Base-by-base conservation (phyloP, 2,329 filamentous ascomycete genomes). In the Ciborinia camelliae region DNA sequence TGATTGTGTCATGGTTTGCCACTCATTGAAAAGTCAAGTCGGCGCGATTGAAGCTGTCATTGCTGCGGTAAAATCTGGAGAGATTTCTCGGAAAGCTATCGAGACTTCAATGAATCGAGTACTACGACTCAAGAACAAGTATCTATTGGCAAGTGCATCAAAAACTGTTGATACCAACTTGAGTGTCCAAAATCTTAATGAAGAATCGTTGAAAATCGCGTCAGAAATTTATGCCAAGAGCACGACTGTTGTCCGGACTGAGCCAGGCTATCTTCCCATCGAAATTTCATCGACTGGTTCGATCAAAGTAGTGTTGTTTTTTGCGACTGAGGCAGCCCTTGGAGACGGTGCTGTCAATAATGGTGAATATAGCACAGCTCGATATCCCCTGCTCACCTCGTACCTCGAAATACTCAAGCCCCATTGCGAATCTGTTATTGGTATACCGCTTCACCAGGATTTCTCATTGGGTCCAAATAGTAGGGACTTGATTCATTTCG, bases 1-100 rank as follows among this genome's bases (percentile, higher is more conserved):
- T 57, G 79, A 81, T 64, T 79, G 76, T 62, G 70, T 79, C 7
- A 80, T 80, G 77, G 72, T 81, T n/a, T 80, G 78, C 51, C 78
- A 80, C 67, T 79, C 78, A 0, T 77, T 77, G 63, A 70, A 73
- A 7, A 74, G 76, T 43, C 78, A 80, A 65, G 70, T 79, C 23
- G 75, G 72, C 4, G 76, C 78, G 1, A 78, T 80, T 23, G 71
- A 78, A 45, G 69, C 72, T 35, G 75, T 80, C 2, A 73, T 75
- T 28, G 66, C 75, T 53, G 77, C 78, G 20, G 71, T 78, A 0
- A 71, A 74, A 48, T 74, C 73, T 30, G 77, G 77, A 6, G 69
- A 71, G 5, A 68, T 81, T 28, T 67, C 73, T 1, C 60, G 70
- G 50, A 63, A 71, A 6, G 71, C 73, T 5, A 70, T 80, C 9